Conservation (phyloP, 768 basidiomycete species). For the Boletus coccyginus region DNA sequence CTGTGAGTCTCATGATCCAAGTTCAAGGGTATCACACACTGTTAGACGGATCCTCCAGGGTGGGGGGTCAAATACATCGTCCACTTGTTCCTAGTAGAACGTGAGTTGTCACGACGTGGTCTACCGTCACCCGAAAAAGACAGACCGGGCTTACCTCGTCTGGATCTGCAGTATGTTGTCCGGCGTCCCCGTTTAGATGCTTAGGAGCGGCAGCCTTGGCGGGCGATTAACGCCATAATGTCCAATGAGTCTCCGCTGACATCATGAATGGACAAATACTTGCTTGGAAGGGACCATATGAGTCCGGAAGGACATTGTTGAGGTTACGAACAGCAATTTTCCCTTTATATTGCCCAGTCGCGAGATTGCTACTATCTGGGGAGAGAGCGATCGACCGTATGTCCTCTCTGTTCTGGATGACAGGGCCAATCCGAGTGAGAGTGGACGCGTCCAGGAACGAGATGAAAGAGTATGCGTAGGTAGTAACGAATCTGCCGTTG, state of each 20-base stretch:
- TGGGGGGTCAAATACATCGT: not conserved
- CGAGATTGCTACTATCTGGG: not conserved
- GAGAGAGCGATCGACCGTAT: slow-evolving; percentile 1
- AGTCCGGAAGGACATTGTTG: slow-evolving; percentile 1
- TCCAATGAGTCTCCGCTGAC: not conserved
- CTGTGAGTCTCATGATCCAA: not conserved
- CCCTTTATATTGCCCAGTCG: not conserved
- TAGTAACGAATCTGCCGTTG: not conserved
- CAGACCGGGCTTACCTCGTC: not conserved
- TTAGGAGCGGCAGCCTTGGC: not conserved
- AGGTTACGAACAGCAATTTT: not conserved
- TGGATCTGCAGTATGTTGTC: not conserved
- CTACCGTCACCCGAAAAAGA: not conserved
- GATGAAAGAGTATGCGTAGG: not conserved
- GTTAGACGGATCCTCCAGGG: not conserved
- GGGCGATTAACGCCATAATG: not conserved
- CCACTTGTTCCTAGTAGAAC: not conserved
- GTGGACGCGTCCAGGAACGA: not conserved
- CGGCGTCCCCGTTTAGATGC: not conserved
- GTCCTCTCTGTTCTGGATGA: not conserved
- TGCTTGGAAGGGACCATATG: not conserved
- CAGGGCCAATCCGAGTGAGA: not conserved
- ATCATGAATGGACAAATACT: not conserved
- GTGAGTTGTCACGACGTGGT: not conserved
- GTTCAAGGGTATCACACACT: not conserved